phyloP scores from a whole-genome alignment of 2,329 filamentous ascomycete genomes.

The Penicillium freii region DNA sequence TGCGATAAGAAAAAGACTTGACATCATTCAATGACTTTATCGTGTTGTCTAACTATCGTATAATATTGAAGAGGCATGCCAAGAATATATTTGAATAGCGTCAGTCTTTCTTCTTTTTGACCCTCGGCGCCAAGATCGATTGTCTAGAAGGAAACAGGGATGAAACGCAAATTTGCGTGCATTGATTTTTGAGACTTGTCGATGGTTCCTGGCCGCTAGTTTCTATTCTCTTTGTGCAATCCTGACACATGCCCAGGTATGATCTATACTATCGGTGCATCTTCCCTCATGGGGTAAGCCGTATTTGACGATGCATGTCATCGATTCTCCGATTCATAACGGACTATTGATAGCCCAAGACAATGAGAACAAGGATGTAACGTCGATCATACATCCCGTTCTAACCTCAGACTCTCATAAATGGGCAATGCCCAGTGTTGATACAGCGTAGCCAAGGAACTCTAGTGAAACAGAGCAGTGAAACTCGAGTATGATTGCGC shows the following conservation, averaged over 20 bases:
- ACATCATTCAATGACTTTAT: slow-evolving; percentile 11
- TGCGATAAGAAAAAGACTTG: not conserved
- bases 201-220: not conserved
- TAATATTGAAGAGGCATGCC: not conserved
- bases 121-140: slow-evolving; percentile 2
- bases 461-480: not conserved
- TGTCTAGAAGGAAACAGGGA: not conserved
- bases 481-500: not conserved
- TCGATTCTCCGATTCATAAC: not conserved
- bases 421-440: not conserved
- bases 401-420: not conserved
- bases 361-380: not conserved
- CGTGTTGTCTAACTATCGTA: not conserved
- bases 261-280: not conserved
- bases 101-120: not conserved
- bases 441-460: slow-evolving; percentile 1
- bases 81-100: slow-evolving; percentile 3
- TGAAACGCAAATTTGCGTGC: slow-evolving; percentile 1
- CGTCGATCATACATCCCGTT: not conserved
- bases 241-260: not conserved
- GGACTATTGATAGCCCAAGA: not conserved
- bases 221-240: not conserved
- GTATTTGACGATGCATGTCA: not conserved
- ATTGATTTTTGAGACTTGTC: slow-evolving; percentile 1
- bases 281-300: not conserved